Evolutionary conservation across 2,329 filamentous ascomycete species (phyloP).

Genomic region (Davidsoniella virescens): DNA sequence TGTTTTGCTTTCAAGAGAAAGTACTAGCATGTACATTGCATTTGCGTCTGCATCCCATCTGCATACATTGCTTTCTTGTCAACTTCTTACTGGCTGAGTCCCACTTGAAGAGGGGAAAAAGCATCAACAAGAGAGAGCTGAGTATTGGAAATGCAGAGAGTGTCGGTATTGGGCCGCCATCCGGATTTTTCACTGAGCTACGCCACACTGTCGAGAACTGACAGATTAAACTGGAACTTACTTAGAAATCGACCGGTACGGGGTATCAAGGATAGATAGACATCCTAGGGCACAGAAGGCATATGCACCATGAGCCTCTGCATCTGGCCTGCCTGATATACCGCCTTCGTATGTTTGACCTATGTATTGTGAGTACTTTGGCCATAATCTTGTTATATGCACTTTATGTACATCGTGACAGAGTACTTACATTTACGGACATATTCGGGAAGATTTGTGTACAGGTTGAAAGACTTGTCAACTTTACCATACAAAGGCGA

Average conservation of each 20-base stretch:
- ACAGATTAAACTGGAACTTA: conserved; percentile 26
- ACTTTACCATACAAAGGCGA: conserved; percentile 9
- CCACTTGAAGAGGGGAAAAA: not conserved
- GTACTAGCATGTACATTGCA: not conserved
- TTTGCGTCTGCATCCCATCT: not conserved
- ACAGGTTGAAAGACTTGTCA: conserved; percentile 8
- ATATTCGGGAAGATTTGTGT: conserved; percentile 49
- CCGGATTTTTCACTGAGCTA: no score
- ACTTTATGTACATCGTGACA: no score
- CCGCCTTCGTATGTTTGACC: conserved; percentile 92
- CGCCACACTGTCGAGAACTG: no score
- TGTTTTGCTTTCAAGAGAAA: not conserved
- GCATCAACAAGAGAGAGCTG: not conserved
- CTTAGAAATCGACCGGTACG: conserved; percentile 56
- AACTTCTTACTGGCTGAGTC: conserved; percentile 21
- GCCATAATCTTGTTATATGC: not conserved
- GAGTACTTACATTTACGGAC: conserved; percentile 56
- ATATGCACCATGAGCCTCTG: conserved; percentile 92
- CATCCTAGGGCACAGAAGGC: conserved; percentile 87
- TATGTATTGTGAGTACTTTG: conserved; percentile 19
- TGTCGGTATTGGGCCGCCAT: no score
- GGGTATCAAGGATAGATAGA: conserved; percentile 69
- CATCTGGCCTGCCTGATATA: conserved; percentile 67
- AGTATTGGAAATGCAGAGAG: conserved; percentile 8
- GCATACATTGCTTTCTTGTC: conserved; percentile 20